Conservation (phyloP, 441 rosid genomes). For the Cnidoscolus chayamansa region DNA sequence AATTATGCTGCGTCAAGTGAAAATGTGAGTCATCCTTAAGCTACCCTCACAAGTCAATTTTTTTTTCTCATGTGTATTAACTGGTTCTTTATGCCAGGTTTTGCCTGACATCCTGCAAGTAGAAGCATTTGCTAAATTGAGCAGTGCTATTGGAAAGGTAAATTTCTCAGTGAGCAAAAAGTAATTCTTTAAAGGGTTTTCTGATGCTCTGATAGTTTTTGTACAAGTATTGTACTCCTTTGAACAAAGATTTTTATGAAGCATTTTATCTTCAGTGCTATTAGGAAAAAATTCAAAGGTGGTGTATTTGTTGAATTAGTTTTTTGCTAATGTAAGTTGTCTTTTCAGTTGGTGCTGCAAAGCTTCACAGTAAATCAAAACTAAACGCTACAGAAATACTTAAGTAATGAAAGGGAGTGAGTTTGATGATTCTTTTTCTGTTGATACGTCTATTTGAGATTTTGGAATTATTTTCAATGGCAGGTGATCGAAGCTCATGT, state of each 20-base stretch:
- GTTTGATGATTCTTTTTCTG: neutral
- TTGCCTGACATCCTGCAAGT: conserved; percentile 93
- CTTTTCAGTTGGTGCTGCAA: conserved; percentile 1
- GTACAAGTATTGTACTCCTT: neutral
- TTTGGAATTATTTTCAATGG: conserved; percentile 6
- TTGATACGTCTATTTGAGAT: neutral
- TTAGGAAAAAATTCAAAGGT: neutral
- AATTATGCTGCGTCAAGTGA: conserved; percentile 88
- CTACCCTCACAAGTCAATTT: neutral
- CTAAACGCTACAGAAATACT: neutral
- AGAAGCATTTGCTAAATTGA: conserved; percentile 94
- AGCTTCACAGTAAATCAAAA: neutral
- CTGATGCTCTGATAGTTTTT: neutral
- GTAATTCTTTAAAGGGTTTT: neutral
- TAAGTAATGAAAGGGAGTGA: neutral
- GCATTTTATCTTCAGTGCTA: neutral
- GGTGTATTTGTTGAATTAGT: neutral
- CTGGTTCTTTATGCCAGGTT: conserved; percentile 28
- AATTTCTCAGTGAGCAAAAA: neutral
- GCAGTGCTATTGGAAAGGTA: conserved; percentile 96
- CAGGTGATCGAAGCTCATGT: conserved; percentile 93
- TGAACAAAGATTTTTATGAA: neutral
- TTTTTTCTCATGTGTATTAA: conserved; percentile 1
- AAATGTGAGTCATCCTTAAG: conserved; percentile 40
- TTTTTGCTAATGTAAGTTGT: neutral